These are phyloP conservation scores for Dothidotthia symphoricarpi DNA, from an alignment of 2,329 filamentous ascomycete genomes.

Conservation along the genomic window DNA sequence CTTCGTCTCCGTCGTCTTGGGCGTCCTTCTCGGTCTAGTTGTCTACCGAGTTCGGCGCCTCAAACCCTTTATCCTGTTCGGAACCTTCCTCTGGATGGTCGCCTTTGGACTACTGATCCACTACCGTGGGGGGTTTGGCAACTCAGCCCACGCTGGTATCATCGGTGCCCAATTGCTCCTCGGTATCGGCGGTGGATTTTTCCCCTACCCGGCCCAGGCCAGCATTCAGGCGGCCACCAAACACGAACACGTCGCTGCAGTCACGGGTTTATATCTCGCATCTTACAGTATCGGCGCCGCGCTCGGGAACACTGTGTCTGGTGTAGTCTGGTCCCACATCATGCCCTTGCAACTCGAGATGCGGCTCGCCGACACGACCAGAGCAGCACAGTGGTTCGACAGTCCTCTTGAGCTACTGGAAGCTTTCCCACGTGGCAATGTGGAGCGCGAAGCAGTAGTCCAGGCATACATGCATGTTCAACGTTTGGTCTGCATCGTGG, in stretches of 20 bases:
- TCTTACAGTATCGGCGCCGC: constrained; percentile 64
- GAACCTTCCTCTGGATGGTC: constrained; percentile 60
- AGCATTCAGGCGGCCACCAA: constrained; percentile 53
- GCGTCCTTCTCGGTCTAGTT: constrained; percentile 56
- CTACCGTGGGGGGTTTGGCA: constrained; percentile 54
- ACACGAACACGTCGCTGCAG: constrained; percentile 60
- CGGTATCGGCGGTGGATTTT: constrained; percentile 63
- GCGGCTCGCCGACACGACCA: constrained; percentile 35
- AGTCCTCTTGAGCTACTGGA: constrained; percentile 43
- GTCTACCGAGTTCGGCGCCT: constrained; percentile 56
- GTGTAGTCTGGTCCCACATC: constrained; percentile 61
- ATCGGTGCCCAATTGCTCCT: constrained; percentile 63
- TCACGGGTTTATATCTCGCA: constrained; percentile 63
- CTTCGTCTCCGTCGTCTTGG: constrained; percentile 58
- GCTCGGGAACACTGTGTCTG: constrained; percentile 60
- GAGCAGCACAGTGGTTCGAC: constrained; percentile 40
- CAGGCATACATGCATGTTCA: constrained; percentile 49
- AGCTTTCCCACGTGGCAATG: constrained; percentile 46
- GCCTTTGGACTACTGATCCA: constrained; percentile 64
- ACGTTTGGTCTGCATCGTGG: constrained; percentile 47
- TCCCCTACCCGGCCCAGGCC: constrained; percentile 54
- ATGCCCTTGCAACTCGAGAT: constrained; percentile 46
- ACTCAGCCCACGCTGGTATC: constrained; percentile 53
- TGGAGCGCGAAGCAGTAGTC: constrained; percentile 46
- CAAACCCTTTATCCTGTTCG: constrained; percentile 61